A percentile compares a stretch with the other conserved stretches of the same genome.
Evolutionary conservation across 305 asterid species (phyloP).

Genomic region (Plantago coronopus): DNA sequence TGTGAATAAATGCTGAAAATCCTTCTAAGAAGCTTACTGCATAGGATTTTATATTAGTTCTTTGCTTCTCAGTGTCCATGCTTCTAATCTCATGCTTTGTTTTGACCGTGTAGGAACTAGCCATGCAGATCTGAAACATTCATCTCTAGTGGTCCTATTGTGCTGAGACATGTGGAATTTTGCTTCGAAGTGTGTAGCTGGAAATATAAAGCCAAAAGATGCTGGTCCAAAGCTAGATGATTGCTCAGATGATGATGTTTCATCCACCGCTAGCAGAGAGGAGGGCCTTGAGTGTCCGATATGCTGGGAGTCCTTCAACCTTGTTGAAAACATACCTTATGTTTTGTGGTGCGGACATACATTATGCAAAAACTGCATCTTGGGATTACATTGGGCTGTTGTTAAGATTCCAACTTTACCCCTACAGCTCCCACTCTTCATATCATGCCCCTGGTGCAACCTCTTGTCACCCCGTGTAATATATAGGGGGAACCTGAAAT

Average conservation of each 20-base stretch:
- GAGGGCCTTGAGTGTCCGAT: conserved; percentile 82
- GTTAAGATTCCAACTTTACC: conserved; percentile 77
- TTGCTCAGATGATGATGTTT: conserved; percentile 40
- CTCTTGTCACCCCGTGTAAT: conserved; percentile 71
- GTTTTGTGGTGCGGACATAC: conserved; percentile 96
- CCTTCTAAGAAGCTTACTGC: no score
- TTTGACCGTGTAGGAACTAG: no score
- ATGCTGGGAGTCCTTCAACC: conserved; percentile 92
- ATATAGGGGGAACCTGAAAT: conserved; percentile 64
- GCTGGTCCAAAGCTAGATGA: no score
- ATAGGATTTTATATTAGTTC: no score
- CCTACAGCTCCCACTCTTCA: conserved; percentile 80
- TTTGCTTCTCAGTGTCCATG: no score
- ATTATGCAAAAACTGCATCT: conserved; percentile 82
- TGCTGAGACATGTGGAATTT: background rate
- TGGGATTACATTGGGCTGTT: conserved; percentile 89
- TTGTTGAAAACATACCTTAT: conserved; percentile 85
- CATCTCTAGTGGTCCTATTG: background rate
- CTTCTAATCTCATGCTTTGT: no score
- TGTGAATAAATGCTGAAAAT: no score
- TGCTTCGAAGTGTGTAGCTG: background rate
- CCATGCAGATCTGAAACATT: no score
- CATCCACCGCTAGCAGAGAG: conserved; percentile 53
- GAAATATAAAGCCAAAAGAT: no score
- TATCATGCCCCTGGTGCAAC: conserved; percentile 96